These are phyloP conservation scores for Flaveria brownii DNA, from an alignment of 129 eudicot species.

Conservation along the genomic window DNA sequence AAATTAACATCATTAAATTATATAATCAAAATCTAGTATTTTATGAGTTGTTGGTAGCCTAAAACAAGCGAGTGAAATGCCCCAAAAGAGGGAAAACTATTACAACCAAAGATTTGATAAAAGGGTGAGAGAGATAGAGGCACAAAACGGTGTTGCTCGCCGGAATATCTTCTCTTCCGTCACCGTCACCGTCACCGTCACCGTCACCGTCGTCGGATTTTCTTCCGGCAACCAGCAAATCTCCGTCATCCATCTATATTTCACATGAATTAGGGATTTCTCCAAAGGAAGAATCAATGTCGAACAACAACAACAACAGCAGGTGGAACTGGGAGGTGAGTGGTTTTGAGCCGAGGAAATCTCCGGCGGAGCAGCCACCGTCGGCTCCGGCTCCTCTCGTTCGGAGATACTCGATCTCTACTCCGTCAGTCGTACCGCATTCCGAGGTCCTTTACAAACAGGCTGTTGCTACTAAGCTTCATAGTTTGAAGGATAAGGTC, in stretches of 20 bases:
- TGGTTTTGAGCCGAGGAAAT: slow-evolving; percentile 81
- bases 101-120: slow-evolving; percentile 41
- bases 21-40: neutral
- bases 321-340: slow-evolving; percentile 98
- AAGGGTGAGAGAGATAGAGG: slow-evolving; percentile 21
- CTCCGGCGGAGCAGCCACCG: slow-evolving; percentile 39
- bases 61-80: neutral
- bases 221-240: slow-evolving; percentile 22
- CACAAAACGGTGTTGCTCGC: slow-evolving; percentile 22
- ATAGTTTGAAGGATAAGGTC: slow-evolving; percentile 65
- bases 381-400: slow-evolving; percentile 45
- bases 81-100: slow-evolving; percentile 34
- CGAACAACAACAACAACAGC: slow-evolving; percentile 57
- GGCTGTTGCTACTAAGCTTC: slow-evolving; percentile 54
- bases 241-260: neutral
- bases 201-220: slow-evolving; percentile 14
- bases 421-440: slow-evolving; percentile 54
- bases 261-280: slow-evolving; percentile 20
- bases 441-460: slow-evolving; percentile 52
- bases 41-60: neutral
- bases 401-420: slow-evolving; percentile 82
- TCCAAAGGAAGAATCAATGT: slow-evolving; percentile 54
- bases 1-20: no score
- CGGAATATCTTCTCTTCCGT: slow-evolving; percentile 27
- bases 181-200: slow-evolving; percentile 16